Evolutionary conservation across 176 grass and related monocot species (phyloP), one percentile per base, ranked within the genome.

Genomic region (Chloris gayana): DNA sequence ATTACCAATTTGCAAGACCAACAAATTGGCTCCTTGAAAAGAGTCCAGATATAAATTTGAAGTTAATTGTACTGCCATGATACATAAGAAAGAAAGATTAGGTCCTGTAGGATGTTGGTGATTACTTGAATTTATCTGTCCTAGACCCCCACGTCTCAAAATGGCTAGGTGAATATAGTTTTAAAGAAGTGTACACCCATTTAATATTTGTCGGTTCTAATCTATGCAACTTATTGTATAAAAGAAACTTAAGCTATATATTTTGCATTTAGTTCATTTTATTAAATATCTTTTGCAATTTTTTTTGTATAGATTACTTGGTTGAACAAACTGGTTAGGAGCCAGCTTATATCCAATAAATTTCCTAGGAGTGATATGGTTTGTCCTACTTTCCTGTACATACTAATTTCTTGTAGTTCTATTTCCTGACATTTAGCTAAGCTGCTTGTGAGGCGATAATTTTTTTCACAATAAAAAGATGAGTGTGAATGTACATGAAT

Each of bases 401-500:
- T 26, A 72, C 17, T 29, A 2, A 19, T 38, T 73, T 50, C 21
- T 64, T 64, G 14, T 64, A 50, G 9, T 64, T 33, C 21, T 39
- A 72, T 46, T 70, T 41, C 39, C 68, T 82, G 38, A 9, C 29
- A 22, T 51, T 32, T 72, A 32, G 7, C 51, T 32, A 6, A 32
- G 49, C 69, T 51, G 21, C 44, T 70, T 12, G 30, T 19, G 18
- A 64, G 3, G 59, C 64, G 39, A 44, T 27, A 42, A 45, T n/a
- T 56, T 2, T n/a, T n/a, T 22, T 54, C 7, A 8, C 21, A 56
- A 6, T 56, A 5, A 56, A 56, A 56, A 56, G 7, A 54, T 56
- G 19, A 50, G 25, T 47, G 19, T 64, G 46, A 45, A 49, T 64
- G 32, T 75, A 76, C 62, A 80, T 65, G 17, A 37, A 67, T 86